Percentiles rank a stretch among this genome's conserved stretches.
These are phyloP conservation scores for Puccinia polysora DNA, from an alignment of 1,284 basidiomycete species.

Conservation along the genomic window DNA sequence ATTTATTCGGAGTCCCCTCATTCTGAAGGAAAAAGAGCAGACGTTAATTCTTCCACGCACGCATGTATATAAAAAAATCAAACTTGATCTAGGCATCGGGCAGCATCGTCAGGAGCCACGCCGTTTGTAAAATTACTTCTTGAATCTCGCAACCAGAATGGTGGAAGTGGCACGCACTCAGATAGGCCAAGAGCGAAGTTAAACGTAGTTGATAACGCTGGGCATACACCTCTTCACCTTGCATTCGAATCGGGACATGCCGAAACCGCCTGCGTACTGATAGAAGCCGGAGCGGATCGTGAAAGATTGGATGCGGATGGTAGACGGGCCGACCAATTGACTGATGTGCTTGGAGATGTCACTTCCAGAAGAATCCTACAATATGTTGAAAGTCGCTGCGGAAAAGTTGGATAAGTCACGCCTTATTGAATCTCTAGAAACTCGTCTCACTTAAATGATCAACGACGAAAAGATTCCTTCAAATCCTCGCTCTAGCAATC, in stretches of 20 bases:
- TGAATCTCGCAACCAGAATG: conserved; percentile 69
- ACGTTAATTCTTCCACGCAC: background rate
- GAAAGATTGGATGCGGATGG: conserved; percentile 73
- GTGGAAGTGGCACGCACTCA: conserved; percentile 59
- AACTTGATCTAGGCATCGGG: conserved; percentile 67
- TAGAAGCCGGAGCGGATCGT: conserved; percentile 88
- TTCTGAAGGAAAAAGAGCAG: background rate
- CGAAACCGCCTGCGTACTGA: conserved; percentile 76
- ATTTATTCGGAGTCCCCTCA: background rate
- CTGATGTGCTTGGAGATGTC: conserved; percentile 71
- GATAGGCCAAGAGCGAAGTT: conserved; percentile 74
- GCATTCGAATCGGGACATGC: conserved; percentile 91
- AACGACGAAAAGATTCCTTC: too few relatives aligned
- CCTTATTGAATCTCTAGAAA: too few relatives aligned
- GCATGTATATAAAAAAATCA: background rate
- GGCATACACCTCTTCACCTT: conserved; percentile 90
- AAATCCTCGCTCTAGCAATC: too few relatives aligned
- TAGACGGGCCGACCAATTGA: conserved; percentile 75
- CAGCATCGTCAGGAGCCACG: conserved; percentile 84
- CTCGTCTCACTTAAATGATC: too few relatives aligned
- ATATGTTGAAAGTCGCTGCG: conserved; percentile 70
- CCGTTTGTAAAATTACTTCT: conserved; percentile 77
- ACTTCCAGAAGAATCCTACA: conserved; percentile 72
- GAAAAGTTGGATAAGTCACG: conserved; percentile 50
- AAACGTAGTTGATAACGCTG: conserved; percentile 57